These are phyloP conservation scores for Kazachstania viticola DNA, from an alignment of 805 yeast genomes.

Conservation along the genomic window DNA sequence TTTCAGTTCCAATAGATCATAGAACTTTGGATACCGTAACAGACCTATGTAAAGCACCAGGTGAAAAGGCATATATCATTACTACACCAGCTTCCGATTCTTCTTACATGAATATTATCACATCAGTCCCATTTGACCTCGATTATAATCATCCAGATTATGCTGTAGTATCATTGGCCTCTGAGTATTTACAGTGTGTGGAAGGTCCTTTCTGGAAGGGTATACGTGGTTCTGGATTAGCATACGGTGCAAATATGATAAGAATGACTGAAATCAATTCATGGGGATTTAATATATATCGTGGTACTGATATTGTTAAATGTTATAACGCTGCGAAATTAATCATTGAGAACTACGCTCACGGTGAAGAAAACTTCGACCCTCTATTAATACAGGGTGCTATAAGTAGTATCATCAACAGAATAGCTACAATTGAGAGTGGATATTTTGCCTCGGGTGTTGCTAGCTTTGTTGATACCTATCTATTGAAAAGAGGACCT, in stretches of 20 bases:
- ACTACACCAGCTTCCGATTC: constrained; percentile 81
- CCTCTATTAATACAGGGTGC: constrained; percentile 56
- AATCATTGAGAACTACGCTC: constrained; percentile 49
- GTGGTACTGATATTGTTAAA: constrained; percentile 73
- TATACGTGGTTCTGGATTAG: constrained; percentile 87
- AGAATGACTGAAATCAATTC: constrained; percentile 55
- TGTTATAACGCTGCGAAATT: constrained; percentile 49
- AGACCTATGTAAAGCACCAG: constrained; percentile 40
- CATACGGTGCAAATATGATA: constrained; percentile 70
- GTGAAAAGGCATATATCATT: constrained; percentile 44
- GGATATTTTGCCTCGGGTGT: constrained; percentile 55
- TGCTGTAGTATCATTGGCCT: constrained; percentile 58
- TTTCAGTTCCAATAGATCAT: constrained; percentile 33
- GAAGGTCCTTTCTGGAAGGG: constrained; percentile 98
- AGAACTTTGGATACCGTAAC: constrained; percentile 44
- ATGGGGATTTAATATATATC: constrained; percentile 53
- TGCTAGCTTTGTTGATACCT: constrained; percentile 52
- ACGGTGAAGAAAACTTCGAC: constrained; percentile 46
- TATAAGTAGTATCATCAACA: constrained; percentile 60
- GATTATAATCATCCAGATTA: constrained; percentile 45
- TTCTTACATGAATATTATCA: constrained; percentile 48
- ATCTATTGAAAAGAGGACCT: constrained; percentile 61
- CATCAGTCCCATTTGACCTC: constrained; percentile 40
- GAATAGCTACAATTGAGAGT: constrained; percentile 57
- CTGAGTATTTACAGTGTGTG: constrained; percentile 68